Base-by-base conservation (phyloP, 345 rosid species). In the Sonneratia alba region DNA sequence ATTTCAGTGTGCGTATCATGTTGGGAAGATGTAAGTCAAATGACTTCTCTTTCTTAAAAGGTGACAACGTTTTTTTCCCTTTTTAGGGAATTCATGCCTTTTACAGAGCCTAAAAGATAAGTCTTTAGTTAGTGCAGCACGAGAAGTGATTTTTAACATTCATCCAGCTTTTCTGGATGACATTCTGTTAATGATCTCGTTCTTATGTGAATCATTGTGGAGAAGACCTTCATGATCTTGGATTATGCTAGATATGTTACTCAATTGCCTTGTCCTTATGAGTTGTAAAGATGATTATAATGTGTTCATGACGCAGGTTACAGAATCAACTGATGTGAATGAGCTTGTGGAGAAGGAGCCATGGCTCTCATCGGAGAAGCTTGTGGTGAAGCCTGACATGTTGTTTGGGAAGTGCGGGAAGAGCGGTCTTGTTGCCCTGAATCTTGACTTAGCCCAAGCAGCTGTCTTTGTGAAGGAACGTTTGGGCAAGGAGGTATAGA, bases 301-400 rank as follows among this genome's bases (percentile, higher is more conserved):
- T 34, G 1, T 49, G 2, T 72, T 22, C 71, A 32, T 76, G 57
- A 24, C 53, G 48, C 75, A 94, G 98, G 89, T 95, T 64, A 89
- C 85, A 1, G 89, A 91, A 76, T 77, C 86, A 42, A 91, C 97
- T 59, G 92, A 91, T 85, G 79, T 91, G 68, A 82, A 83, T 72
- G 92, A 87, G 87, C 79, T 95, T 56, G 87, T 81, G 12, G 86
- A 85, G 82, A 88, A 74, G 67, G 97, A 95, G 71, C 88, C 96
- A 21, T 95, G 97, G 99, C 91, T 95, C 76, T 85, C 86, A 16
- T 85, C 96, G 0, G 86, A 80, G 79, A 95, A 91, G 78, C 87
- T 95, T 62, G 99, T 95, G 66, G 97, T 95, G 56, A 95, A 95
- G 72, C 99, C 99, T 21, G 99, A 95, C 75, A 95, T 95, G 99